Percentiles rank a stretch among this genome's conserved stretches.
phyloP scores from a whole-genome alignment of 108 stramenopile genomes.

The Cylindrotheca fusiformis region DNA sequence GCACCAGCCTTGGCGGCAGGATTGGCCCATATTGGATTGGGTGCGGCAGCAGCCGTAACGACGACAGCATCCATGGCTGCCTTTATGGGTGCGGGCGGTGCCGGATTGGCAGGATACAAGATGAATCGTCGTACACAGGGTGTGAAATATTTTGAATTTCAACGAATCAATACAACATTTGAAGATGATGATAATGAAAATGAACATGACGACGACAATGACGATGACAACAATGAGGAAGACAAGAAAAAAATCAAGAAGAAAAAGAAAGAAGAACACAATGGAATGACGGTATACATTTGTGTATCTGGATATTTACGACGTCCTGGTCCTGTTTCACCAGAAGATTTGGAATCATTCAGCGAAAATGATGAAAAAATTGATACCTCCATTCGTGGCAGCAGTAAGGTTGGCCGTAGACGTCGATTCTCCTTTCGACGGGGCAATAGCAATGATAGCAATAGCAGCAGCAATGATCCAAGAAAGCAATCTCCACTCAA shows the following conservation, averaged over 20 bases:
- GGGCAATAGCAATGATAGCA: too few species aligned
- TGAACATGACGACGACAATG: constrained; percentile 40
- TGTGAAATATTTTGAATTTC: constrained; percentile 40
- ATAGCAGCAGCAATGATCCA: too few species aligned
- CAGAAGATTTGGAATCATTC: too few species aligned
- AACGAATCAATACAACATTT: constrained; percentile 43
- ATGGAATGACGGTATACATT: not conserved
- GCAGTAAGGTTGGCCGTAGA: too few species aligned
- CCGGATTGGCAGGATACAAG: constrained; percentile 52
- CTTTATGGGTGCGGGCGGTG: constrained; percentile 59
- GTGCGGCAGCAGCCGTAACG: constrained; percentile 39
- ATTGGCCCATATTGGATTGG: constrained; percentile 34
- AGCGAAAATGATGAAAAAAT: too few species aligned
- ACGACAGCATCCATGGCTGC: constrained; percentile 43
- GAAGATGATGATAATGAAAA: constrained; percentile 40
- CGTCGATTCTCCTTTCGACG: too few species aligned
- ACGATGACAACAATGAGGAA: constrained; percentile 5
- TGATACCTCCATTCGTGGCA: too few species aligned
- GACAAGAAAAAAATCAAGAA: too few species aligned
- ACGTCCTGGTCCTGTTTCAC: not conserved
- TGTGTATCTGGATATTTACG: not conserved
- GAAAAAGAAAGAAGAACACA: not conserved
- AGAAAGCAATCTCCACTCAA: too few species aligned
- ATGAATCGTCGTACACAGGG: constrained; percentile 53
- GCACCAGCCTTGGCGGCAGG: constrained; percentile 59